Evolutionary conservation across 148 eudicot genomes (phyloP), one percentile per base, ranked within the genome.

Genomic region (Drosera capensis): DNA sequence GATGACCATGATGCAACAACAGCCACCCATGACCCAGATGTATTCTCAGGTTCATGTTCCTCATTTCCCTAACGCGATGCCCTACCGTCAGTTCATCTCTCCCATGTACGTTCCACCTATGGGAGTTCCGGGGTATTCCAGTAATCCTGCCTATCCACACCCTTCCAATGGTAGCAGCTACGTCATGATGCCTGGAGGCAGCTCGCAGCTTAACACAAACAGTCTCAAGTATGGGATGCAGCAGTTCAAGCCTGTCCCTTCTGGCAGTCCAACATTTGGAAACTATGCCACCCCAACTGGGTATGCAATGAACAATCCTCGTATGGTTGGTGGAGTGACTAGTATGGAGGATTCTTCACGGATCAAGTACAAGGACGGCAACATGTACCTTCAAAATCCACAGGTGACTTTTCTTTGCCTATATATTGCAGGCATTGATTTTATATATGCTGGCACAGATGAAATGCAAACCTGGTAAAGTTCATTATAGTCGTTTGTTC

Each of bases 161-260:
- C 82, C 83, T 16, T 72, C 97, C 8, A 90, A 71, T 38, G 97
- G 84, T 20, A 84, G 68, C 70, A 78, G 92, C 53, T 90, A 77
- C 44, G 50, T 90, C 55, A 40, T 84, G 61, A 78, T 90, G 93
- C 84, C 94, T 2, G 92, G 94, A 21, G 79, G 76, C 35, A 60
- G 75, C 59, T 71, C 97, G 41, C 96, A 88, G 56, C 60, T 77
- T 20, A 45, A 71, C 34, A 68, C 79, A 19, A 73, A 69, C 17
- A 66, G 64, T 54, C 49, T 84, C 24, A 90, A 84, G 68, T 84
- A 80, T 50, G 87, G 86, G 23, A 67, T 80, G 46, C 97, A 83
- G 63, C 97, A 70, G 52, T 80, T 74, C 58, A 88, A 88, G 58
- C 79, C 90, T 49, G 70, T 83, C 35, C 92, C 90, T 5, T 46